Evolutionary conservation across 2,329 filamentous ascomycete species (phyloP), one percentile per base, ranked within the genome.

Genomic region (Plenodomus biglobosus): DNA sequence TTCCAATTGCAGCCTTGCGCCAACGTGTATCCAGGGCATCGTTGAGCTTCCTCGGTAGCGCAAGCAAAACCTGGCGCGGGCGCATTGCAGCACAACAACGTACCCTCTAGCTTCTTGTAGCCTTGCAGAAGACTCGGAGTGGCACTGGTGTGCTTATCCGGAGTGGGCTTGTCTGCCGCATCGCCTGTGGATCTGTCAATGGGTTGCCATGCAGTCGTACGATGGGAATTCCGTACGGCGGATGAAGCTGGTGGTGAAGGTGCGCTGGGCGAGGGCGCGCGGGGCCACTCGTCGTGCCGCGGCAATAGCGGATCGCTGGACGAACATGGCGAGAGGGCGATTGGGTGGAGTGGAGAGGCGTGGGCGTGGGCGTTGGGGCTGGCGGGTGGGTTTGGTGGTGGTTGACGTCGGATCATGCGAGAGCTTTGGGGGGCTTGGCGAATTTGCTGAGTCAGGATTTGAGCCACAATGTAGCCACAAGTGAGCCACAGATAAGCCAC

Each of bases 291-390:
- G 76, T 69, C 75, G 71, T 52, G 71, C 71, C 55, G 77, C 72
- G 61, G 74, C 73, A 50, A 78, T 68, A 52, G 74, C 76, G 55
- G 76, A 77, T 68, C 77, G 76, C 61, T 78, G 76, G 68, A 79
- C 72, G 63, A 79, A 73, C 72, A 76, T 76, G 61, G 64, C 64
- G 65, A 52, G 53, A 50, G 32, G 32, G 63, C 63, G 68, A 71
- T 72, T 69, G 68, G 63, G 63, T 68, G 65, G 61, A 61, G 61
- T 60, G 56, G 67, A 66, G 65, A 69, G 67, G 62, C 49, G 49
- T 46, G 52, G 49, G 53, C 55, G 58, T 52, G 55, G 65, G n/a
- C n/a, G n/a, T n/a, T n/a, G n/a, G n/a, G n/a, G 64, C 59, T 66
- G 54, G 35, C 35, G 57, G 56, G 53, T 48, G 57, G 45, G 27